Percentiles rank a stretch among this genome's conserved stretches.
phyloP scores from a whole-genome alignment of 2,329 filamentous ascomycete genomes.

The Aureobasidium namibiae region DNA sequence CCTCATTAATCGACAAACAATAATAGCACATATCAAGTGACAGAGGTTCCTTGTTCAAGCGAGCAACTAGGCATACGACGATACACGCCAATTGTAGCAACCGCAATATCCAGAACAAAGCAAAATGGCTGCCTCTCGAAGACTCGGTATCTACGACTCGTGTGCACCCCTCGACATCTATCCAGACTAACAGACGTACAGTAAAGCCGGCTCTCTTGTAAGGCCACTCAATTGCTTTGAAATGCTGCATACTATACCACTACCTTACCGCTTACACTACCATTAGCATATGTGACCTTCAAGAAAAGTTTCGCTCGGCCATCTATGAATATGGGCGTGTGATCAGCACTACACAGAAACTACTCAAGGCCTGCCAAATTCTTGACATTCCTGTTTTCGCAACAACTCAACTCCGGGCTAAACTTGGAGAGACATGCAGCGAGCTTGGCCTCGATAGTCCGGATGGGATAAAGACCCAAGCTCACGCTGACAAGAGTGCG shows the following conservation, averaged over 20 bases:
- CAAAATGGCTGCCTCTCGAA: conserved; percentile 15
- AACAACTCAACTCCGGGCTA: conserved; percentile 74
- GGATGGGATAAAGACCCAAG: conserved; percentile 44
- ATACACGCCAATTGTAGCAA: not conserved
- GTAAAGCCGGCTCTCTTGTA: conserved; percentile 19
- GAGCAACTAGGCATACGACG: not conserved
- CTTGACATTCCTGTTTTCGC: conserved; percentile 72
- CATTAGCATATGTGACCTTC: conserved; percentile 79
- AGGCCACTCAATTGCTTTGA: not conserved
- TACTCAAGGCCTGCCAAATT: conserved; percentile 39
- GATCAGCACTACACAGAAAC: conserved; percentile 43
- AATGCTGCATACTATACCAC: no score
- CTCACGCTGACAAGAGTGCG: conserved; percentile 72
- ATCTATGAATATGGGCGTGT: conserved; percentile 83
- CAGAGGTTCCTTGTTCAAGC: not conserved
- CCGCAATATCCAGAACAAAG: not conserved
- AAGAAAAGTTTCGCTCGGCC: conserved; percentile 79
- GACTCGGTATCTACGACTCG: conserved; percentile 14
- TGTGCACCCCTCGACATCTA: not conserved
- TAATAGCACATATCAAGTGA: not conserved
- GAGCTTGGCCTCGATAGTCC: conserved; percentile 52
- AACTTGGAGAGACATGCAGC: conserved; percentile 70
- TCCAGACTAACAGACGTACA: conserved; percentile 14
- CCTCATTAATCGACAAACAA: not conserved
- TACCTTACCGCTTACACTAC: not conserved